Evolutionary conservation across 1,139 yeast genomes (phyloP).

Genomic region (Suhomyces ambrosiae): DNA sequence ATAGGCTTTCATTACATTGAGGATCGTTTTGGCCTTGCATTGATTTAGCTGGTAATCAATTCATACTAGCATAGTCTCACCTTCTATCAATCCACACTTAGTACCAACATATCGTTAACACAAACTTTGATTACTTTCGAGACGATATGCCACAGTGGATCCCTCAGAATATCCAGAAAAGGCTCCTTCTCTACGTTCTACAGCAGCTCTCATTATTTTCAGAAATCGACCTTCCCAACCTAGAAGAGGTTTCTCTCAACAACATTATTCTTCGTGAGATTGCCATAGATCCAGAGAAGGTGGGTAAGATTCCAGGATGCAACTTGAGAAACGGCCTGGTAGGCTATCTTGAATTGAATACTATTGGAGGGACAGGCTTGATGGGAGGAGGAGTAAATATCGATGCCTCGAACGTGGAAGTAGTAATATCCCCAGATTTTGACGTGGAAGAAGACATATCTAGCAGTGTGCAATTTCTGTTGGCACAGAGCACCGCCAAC

Average conservation of each 20-base stretch:
- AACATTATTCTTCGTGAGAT: constrained; percentile 59
- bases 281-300: constrained; percentile 70
- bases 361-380: constrained; percentile 31
- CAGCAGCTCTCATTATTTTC: constrained; percentile 85
- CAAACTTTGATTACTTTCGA: too few relatives aligned
- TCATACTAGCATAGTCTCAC: too few relatives aligned
- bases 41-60: too few relatives aligned
- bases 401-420: constrained; percentile 55
- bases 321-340: constrained; percentile 65
- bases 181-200: constrained; percentile 75
- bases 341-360: constrained; percentile 48
- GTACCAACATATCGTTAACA: too few relatives aligned
- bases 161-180: constrained; percentile 80
- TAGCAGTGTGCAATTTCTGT: constrained; percentile 40
- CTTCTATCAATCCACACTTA: too few relatives aligned
- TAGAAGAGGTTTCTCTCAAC: constrained; percentile 72
- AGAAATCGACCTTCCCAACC: constrained; percentile 74
- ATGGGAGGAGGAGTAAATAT: constrained; percentile 65
- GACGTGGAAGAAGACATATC: constrained; percentile 33
- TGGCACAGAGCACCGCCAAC: constrained; percentile 69
- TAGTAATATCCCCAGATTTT: constrained; percentile 56
- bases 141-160: constrained; percentile 63
- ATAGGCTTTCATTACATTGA: too few relatives aligned
- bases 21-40: too few relatives aligned
- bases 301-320: constrained; percentile 65